Evolutionary conservation across 257 asterid species (phyloP).

Genomic region (Solanum arcanum): DNA sequence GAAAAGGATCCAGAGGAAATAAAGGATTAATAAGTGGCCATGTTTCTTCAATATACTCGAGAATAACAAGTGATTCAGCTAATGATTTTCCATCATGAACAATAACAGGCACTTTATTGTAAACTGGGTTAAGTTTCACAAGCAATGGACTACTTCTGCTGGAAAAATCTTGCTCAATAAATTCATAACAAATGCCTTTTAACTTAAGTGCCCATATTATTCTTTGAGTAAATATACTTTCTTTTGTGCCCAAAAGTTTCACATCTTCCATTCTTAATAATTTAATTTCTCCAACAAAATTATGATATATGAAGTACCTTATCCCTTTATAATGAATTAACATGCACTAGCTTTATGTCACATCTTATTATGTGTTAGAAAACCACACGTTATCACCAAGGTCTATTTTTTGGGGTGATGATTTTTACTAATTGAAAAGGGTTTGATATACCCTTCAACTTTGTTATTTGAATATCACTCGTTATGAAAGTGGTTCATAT

Average conservation of each 20-base stretch:
- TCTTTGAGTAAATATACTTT: neutral
- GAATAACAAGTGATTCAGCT: conserved; percentile 6
- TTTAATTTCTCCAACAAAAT: neutral
- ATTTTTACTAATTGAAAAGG: neutral
- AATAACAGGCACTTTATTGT: conserved; percentile 6
- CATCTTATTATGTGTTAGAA: neutral
- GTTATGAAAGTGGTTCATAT: too few relatives aligned
- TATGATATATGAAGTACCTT: neutral
- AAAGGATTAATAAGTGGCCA: neutral
- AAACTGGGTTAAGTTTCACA: conserved; percentile 1
- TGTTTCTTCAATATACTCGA: conserved; percentile 6
- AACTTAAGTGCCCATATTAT: conserved; percentile 4
- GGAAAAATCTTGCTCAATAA: neutral
- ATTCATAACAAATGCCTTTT: neutral
- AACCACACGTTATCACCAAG: neutral
- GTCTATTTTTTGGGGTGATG: neutral
- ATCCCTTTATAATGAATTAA: neutral
- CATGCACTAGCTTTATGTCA: neutral
- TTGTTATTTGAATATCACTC: rapidly evolving
- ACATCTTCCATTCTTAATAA: neutral
- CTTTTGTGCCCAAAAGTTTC: neutral
- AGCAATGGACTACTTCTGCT: neutral
- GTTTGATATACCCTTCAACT: rapidly evolving
- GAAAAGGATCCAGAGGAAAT: neutral
- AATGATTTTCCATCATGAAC: conserved; percentile 4